Percentiles rank a stretch among this genome's conserved stretches.
Conservation (phyloP, 495 filamentous ascomycete genomes). For the Penicillium mononematosum region DNA sequence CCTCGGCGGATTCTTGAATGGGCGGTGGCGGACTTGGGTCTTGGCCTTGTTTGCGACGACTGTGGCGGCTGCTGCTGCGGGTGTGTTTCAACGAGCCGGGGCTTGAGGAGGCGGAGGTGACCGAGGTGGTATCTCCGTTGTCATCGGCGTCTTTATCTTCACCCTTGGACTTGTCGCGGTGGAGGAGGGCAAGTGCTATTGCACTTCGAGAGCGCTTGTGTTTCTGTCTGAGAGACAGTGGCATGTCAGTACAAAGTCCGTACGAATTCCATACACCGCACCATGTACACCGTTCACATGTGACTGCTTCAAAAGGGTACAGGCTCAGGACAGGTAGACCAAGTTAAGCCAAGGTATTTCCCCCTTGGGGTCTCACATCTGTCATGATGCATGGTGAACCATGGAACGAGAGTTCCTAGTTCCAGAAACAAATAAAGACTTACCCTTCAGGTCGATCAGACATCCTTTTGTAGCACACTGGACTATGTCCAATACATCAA, state of each 20-base stretch:
- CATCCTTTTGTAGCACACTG: constrained; percentile 19
- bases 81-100: constrained; percentile 28
- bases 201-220: constrained; percentile 56
- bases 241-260: constrained; percentile 29
- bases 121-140: constrained; percentile 32
- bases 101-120: constrained; percentile 30
- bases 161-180: constrained; percentile 49
- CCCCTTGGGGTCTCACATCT: neutral
- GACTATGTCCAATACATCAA: constrained; percentile 3
- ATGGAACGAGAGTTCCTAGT: constrained; percentile 17
- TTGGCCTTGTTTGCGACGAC: constrained; percentile 26
- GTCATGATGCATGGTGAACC: constrained; percentile 14
- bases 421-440: constrained; percentile 9
- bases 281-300: constrained; percentile 15
- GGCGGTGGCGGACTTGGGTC: constrained; percentile 26
- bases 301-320: constrained; percentile 3
- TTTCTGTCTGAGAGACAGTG: constrained; percentile 45
- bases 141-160: constrained; percentile 36
- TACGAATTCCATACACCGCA: neutral
- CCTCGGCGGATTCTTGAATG: constrained; percentile 28
- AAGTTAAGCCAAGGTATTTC: neutral
- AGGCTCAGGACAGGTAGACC: neutral
- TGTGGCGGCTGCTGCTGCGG: constrained; percentile 36
- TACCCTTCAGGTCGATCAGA: constrained; percentile 32
- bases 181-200: constrained; percentile 51